Evolutionary conservation across 1,284 basidiomycete genomes (phyloP).

Genomic region (Trametes hirsuta): DNA sequence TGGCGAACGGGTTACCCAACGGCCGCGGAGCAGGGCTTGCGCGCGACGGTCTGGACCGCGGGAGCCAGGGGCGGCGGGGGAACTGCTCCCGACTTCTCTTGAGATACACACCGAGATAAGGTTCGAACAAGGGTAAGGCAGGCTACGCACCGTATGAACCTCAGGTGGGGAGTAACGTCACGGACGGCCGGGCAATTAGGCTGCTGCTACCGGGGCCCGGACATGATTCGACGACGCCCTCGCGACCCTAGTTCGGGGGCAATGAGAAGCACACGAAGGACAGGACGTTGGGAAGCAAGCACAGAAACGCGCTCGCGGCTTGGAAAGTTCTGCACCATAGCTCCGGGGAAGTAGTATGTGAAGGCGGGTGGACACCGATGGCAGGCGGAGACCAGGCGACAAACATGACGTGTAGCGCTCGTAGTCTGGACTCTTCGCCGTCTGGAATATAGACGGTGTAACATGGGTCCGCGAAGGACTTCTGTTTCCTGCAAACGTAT

Average conservation of each 20-base stretch:
- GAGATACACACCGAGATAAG: conserved; percentile 27
- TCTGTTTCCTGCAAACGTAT: not conserved
- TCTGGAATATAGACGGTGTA: conserved; percentile 2
- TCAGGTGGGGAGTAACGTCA: not conserved
- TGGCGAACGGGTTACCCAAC: conserved; percentile 5
- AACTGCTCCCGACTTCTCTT: conserved; percentile 11
- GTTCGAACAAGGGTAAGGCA: conserved; percentile 18
- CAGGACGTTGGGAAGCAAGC: conserved; percentile 6
- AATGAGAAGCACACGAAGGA: conserved; percentile 17
- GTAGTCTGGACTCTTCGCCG: not conserved
- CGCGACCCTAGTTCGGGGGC: conserved; percentile 22
- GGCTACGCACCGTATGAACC: conserved; percentile 4
- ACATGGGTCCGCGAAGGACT: not conserved
- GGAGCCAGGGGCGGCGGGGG: conserved; percentile 1
- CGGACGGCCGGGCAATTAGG: conserved; percentile 3
- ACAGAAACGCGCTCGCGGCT: not conserved
- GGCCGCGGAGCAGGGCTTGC: conserved; percentile 5
- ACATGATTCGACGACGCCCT: conserved; percentile 14
- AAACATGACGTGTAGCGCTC: conserved; percentile 4
- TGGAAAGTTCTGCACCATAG: conserved; percentile 10
- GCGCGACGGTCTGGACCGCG: conserved; percentile 2
- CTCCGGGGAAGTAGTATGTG: conserved; percentile 8
- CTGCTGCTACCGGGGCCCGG: conserved; percentile 5
- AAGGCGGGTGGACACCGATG: conserved; percentile 10
- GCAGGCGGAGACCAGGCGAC: conserved; percentile 7